A percentile compares a stretch with the other conserved stretches of the same genome.
phyloP scores from a whole-genome alignment of 768 basidiomycete genomes.

The Lentinula guzmanii region DNA sequence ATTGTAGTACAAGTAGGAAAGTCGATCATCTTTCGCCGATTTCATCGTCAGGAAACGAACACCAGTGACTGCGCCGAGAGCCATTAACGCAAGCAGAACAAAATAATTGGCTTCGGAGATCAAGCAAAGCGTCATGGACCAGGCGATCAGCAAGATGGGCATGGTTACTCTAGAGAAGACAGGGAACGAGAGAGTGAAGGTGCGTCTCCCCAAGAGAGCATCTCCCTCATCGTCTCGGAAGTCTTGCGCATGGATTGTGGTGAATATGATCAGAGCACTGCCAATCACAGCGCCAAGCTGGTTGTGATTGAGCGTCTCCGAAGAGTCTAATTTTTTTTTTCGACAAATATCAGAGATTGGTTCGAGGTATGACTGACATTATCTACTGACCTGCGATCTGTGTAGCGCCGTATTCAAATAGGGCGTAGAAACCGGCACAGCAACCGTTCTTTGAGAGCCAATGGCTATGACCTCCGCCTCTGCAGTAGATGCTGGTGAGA shows the following conservation, averaged over 20 bases:
- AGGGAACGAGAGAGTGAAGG: slow-evolving; percentile 27
- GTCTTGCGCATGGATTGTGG: slow-evolving; percentile 31
- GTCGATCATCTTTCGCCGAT: not conserved
- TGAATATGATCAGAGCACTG: slow-evolving; percentile 23
- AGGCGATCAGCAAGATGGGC: not conserved
- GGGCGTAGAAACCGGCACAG: slow-evolving; percentile 12
- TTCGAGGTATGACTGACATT: not conserved
- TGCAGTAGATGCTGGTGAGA: slow-evolving; percentile 13
- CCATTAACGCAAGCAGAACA: not conserved
- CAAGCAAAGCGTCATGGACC: not conserved
- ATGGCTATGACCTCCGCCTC: slow-evolving; percentile 8
- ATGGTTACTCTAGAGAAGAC: slow-evolving; percentile 17
- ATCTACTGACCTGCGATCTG: slow-evolving; percentile 13
- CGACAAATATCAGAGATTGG: not conserved
- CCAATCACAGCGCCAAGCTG: slow-evolving; percentile 1
- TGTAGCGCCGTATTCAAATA: slow-evolving; percentile 14
- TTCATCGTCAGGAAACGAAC: not conserved
- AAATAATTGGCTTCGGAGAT: not conserved
- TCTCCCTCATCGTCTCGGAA: slow-evolving; percentile 27
- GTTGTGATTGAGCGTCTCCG: not conserved
- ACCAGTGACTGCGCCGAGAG: not conserved
- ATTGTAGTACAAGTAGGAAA: slow-evolving; percentile 8
- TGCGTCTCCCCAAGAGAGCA: slow-evolving; percentile 19
- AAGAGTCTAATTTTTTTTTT: not conserved
- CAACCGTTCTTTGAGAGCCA: slow-evolving; percentile 7